Base-by-base conservation (phyloP, 2,329 filamentous ascomycete genomes). In the Cladosporium colombiae region DNA sequence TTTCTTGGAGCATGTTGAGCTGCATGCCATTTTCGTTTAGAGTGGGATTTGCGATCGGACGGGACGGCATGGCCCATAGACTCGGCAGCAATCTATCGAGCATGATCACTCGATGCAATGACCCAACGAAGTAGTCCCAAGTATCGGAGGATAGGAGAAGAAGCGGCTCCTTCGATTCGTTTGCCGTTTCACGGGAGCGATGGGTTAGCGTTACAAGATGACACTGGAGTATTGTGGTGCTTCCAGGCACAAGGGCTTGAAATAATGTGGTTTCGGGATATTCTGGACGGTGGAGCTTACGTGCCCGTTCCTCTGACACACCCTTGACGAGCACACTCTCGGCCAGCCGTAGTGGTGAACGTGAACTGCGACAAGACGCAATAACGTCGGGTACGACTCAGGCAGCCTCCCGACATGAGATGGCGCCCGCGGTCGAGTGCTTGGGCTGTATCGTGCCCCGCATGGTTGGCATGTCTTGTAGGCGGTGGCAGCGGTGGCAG, bases 171-270 rank as follows among this genome's bases (percentile, higher is more conserved):
- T 46, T 33, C 50, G 50, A 56, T 1, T 37, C 33, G 31, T 55
- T 21, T 31, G 27, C 52, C 52, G 50, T 56, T 46, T 56, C 61
- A 56, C 23, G 35, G 29, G 31, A 23, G 44, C 33, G 31, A 46
- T 63, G 61, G 35, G 25, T 46, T 46, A 63, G 61, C 61, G 61
- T 62, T 63, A 46, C 61, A 55, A 35, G 33, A 29, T n/a, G 55
- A 57, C 55, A 57, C 60, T 49, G 59, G 59, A 63, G 18, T 29
- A 29, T 63, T 33, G 37, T 55, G 23, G 49, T 62, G 31, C 31
- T 23, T n/a, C 33, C 33, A 33, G 23, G 52, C 52, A 55, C 52
- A 29, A 56, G 61, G 23, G 50, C 23, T 14, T 5, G 31, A 33
- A 33, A 10, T 7, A 11, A 7, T 5, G 14, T 25, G n/a, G 50